Percentiles rank a stretch among this genome's conserved stretches.
These are phyloP conservation scores for Coffea humblotiana DNA, from an alignment of 305 asterid species.

Conservation along the genomic window DNA sequence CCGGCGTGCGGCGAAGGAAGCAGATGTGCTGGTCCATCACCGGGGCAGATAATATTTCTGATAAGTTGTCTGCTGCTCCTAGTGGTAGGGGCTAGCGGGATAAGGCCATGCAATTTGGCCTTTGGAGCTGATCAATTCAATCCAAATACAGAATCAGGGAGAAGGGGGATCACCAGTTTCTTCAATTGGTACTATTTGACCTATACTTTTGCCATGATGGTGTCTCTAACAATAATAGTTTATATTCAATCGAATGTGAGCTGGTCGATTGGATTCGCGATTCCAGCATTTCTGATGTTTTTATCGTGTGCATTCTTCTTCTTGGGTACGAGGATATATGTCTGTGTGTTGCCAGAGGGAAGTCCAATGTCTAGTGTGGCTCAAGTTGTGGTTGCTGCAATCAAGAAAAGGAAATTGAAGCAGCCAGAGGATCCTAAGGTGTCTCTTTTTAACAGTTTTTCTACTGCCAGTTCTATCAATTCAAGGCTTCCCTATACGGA, in stretches of 20 bases:
- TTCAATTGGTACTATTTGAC: conserved; percentile 27
- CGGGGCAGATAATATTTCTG: conserved; percentile 19
- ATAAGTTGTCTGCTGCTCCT: conserved; percentile 12
- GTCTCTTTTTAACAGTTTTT: neutral
- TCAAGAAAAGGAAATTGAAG: conserved; percentile 47
- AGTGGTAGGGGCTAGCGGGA: conserved; percentile 22
- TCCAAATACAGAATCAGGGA: conserved; percentile 20
- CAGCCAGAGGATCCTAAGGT: conserved; percentile 39
- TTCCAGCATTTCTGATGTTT: conserved; percentile 24
- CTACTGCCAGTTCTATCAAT: conserved; percentile 5
- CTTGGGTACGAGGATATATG: conserved; percentile 18
- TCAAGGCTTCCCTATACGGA: conserved; percentile 11
- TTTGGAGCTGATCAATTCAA: conserved; percentile 27
- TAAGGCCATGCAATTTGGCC: conserved; percentile 27
- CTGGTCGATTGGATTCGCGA: conserved; percentile 28
- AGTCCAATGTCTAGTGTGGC: conserved; percentile 50
- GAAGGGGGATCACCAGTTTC: conserved; percentile 20
- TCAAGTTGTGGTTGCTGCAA: conserved; percentile 53
- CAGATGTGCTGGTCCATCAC: conserved; percentile 20
- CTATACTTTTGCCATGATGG: conserved; percentile 22
- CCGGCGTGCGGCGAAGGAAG: neutral
- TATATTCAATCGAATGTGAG: conserved; percentile 23
- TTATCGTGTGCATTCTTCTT: conserved; percentile 21
- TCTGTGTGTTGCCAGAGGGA: conserved; percentile 32
- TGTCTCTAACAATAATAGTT: conserved; percentile 19